Conservation (phyloP, 1,284 basidiomycete species). For the Cystobasidium pallidum region DNA sequence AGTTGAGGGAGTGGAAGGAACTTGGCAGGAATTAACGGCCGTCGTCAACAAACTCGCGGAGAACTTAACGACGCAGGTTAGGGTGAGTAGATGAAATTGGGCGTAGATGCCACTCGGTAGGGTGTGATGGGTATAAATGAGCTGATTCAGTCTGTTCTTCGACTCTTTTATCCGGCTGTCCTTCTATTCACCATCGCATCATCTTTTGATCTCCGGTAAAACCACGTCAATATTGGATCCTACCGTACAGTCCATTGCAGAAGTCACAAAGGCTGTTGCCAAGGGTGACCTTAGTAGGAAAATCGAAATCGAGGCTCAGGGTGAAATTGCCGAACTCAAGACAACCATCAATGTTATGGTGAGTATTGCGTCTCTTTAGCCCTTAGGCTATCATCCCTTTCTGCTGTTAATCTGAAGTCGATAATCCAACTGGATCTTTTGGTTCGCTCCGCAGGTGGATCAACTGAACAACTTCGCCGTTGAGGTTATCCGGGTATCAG, state of each 20-base stretch:
- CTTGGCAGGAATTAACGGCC: conserved; percentile 54
- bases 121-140: too few relatives aligned
- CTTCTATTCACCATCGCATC: background rate
- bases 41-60: conserved; percentile 75
- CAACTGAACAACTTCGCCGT: conserved; percentile 85
- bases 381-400: too few relatives aligned
- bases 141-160: background rate
- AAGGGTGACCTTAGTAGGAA: conserved; percentile 85
- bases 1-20: conserved; percentile 89
- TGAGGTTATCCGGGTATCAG: conserved; percentile 91
- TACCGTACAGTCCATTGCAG: conserved; percentile 71
- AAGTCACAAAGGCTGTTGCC: conserved; percentile 96
- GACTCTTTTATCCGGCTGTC: too few relatives aligned
- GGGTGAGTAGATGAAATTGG: conserved; percentile 17
- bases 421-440: background rate
- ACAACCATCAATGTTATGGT: conserved; percentile 95
- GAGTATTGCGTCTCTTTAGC: too few relatives aligned
- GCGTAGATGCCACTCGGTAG: background rate
- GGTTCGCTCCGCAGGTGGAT: conserved; percentile 61
- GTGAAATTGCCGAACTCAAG: conserved; percentile 93
- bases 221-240: too few relatives aligned
- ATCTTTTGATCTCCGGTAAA: background rate
- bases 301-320: conserved; percentile 93
- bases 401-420: too few relatives aligned
- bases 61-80: conserved; percentile 91